phyloP scores from a whole-genome alignment of 192 early-diverging fungal species.

The Coemansia sp. region DNA sequence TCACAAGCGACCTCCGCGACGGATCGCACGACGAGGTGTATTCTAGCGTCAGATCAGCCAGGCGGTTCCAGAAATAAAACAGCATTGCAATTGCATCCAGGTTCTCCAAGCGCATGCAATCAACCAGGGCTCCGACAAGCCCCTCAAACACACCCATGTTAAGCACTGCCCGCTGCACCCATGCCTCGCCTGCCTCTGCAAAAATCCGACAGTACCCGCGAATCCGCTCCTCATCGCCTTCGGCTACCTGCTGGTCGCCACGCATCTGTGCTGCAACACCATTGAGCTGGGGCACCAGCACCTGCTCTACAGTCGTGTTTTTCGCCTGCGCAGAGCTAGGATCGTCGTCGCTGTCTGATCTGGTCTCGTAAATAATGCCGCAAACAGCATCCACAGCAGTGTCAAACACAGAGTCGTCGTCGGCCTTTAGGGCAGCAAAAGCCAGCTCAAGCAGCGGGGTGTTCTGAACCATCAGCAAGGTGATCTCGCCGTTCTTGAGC shows the following conservation, averaged over 20 bases:
- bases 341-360: constrained; percentile 46
- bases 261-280: constrained; percentile 41
- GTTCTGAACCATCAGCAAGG: constrained; percentile 59
- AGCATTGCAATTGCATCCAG: constrained; percentile 88
- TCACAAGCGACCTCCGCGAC: constrained; percentile 56
- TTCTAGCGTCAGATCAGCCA: constrained; percentile 65
- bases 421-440: constrained; percentile 71
- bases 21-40: constrained; percentile 55
- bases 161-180: constrained; percentile 68
- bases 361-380: constrained; percentile 74
- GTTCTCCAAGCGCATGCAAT: constrained; percentile 77
- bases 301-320: constrained; percentile 67
- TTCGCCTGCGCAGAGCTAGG: constrained; percentile 52
- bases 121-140: constrained; percentile 80
- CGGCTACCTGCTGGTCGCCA: constrained; percentile 46
- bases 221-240: constrained; percentile 78
- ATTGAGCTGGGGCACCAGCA: constrained; percentile 56
- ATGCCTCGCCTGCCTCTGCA: constrained; percentile 88
- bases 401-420: constrained; percentile 69
- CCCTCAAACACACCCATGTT: constrained; percentile 67
- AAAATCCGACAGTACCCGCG: constrained; percentile 86
- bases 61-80: constrained; percentile 86
- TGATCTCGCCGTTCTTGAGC: constrained; percentile 80
- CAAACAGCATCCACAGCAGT: constrained; percentile 81
- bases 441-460: constrained; percentile 69